Evolutionary conservation across 2,329 filamentous ascomycete species (phyloP), one percentile per base, ranked within the genome.

Genomic region (Ceratocystis colombiana): DNA sequence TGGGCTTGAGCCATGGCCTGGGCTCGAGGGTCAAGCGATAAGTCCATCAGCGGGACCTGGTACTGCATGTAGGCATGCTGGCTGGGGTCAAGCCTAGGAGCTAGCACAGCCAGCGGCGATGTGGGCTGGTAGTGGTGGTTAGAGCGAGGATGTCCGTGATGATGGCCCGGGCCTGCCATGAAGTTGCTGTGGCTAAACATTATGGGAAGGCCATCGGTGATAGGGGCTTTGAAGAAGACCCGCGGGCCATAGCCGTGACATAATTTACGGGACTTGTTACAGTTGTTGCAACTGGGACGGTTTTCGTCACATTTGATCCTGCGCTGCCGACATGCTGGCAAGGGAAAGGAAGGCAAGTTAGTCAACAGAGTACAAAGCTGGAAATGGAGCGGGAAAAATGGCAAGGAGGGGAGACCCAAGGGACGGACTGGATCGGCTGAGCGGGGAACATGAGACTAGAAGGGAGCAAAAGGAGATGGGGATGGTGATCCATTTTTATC

Each of bases 251-350:
- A 94, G 64, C 90, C 90, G 74, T 94, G 89, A 74, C 90, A 95
- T 70, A 85, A 80, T 15, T 90, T 83, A 75, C 92, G 93, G 20
- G 89, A 93, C 73, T 93, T 94, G 77, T 88, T 85, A 76, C 90
- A 95, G 73, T 95, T 95, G 72, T 82, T 85, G 76, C 90, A 94
- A 33, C 82, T 88, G 30, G 90, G 90, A 62, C 88, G 84, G 72
- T 90, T 89, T 75, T 97, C 94, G 69, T 94, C 94, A 75, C 94
- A 99, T 77, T 97, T 99, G 76, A 99, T 97, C 69, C 94, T 88
- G 64, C 94, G 87, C 76, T 89, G 93, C 69, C 94, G 88, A 77
- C 94, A 99, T 67, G 94, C 89, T 92, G 68, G 62, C 65, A 12
- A 46, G 17, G 28, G 25, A 48, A 45, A 15, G 46, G 53, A 6